These are phyloP conservation scores for Naganishia liquefaciens DNA, from an alignment of 1,284 basidiomycete species.

Conservation along the genomic window DNA sequence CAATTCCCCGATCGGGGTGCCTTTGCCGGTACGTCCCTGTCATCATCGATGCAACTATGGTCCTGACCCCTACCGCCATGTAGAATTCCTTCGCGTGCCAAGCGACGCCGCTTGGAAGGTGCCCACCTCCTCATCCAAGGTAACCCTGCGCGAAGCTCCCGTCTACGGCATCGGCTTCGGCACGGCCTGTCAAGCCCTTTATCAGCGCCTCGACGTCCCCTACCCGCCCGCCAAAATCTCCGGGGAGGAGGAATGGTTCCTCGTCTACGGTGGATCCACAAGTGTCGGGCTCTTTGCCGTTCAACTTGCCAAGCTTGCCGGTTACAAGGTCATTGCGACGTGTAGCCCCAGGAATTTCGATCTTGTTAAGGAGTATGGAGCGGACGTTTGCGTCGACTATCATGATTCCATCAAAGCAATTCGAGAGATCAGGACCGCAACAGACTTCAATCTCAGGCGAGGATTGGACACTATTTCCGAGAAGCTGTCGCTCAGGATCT, in stretches of 20 bases:
- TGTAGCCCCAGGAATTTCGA: conserved; percentile 54
- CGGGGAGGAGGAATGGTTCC: conserved; percentile 38
- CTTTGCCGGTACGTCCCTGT: conserved; percentile 40
- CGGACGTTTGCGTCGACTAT: conserved; percentile 54
- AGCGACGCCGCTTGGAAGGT: conserved; percentile 38
- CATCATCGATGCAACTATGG: neutral
- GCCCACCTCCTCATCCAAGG: conserved; percentile 28
- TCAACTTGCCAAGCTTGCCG: conserved; percentile 56
- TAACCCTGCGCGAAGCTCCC: conserved; percentile 53
- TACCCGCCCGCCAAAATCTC: conserved; percentile 44
- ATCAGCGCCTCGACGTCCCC: conserved; percentile 38
- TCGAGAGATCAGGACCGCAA: conserved; percentile 40
- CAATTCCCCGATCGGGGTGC: conserved; percentile 48
- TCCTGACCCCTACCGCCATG: neutral
- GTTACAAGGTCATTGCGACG: conserved; percentile 56
- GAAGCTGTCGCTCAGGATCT: conserved; percentile 37
- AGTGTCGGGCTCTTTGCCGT: conserved; percentile 57
- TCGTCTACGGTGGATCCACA: conserved; percentile 57
- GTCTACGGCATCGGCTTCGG: conserved; percentile 53
- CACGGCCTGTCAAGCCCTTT: conserved; percentile 52
- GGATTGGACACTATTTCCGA: conserved; percentile 47
- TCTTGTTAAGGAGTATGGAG: conserved; percentile 55
- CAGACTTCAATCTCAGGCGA: conserved; percentile 40
- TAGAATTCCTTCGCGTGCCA: conserved; percentile 25
- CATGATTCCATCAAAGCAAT: conserved; percentile 38